Conservation (phyloP, 345 rosid species). For the Lepidium aucheri region DNA sequence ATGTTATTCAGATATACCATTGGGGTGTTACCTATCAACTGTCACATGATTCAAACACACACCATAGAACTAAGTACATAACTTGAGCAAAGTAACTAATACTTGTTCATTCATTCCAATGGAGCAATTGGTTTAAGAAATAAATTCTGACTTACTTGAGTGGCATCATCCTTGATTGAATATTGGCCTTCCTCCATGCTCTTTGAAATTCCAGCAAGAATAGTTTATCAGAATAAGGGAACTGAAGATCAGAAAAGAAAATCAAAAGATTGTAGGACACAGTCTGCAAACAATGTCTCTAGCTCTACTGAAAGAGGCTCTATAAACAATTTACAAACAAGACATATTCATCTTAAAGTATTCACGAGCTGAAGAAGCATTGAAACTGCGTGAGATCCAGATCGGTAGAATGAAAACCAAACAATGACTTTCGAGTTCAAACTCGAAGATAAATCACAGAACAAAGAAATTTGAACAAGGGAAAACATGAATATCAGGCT, state of each 20-base stretch:
- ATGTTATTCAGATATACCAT: conserved; percentile 49
- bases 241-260: background rate
- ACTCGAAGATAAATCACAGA: background rate
- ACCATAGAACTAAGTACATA: background rate
- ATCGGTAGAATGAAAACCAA: too few relatives aligned
- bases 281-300: background rate
- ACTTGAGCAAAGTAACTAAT: background rate
- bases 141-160: conserved; percentile 35
- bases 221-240: background rate
- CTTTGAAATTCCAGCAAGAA: background rate
- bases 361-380: too few relatives aligned
- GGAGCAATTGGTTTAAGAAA: background rate
- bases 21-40: conserved; percentile 57
- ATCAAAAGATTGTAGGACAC: background rate
- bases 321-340: background rate
- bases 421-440: background rate
- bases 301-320: background rate
- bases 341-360: background rate
- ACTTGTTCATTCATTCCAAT: background rate
- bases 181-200: conserved; percentile 29
- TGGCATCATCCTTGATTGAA: conserved; percentile 47
- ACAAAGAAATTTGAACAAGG: background rate
- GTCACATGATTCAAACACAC: background rate
- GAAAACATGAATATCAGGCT: background rate
- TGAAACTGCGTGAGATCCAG: too few relatives aligned